Evolutionary conservation across 2,329 filamentous ascomycete species (phyloP), one percentile per base, ranked within the genome.

Genomic region (Sphaerulina musiva): DNA sequence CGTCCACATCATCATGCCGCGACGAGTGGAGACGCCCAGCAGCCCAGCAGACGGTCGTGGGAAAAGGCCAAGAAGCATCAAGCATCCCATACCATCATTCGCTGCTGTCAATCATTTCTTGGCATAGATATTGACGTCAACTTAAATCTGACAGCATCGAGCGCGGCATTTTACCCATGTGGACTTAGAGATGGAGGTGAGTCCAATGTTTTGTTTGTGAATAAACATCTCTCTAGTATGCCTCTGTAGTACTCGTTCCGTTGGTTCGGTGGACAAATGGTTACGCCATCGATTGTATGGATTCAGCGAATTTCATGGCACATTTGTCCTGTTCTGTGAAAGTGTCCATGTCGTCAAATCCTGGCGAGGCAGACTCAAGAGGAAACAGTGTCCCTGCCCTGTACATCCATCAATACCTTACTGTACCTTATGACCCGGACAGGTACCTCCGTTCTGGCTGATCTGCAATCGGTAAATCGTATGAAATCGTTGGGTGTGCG

Each of bases 401-500:
- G 20, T 2, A 20, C 20, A 29, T 29, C 6, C 26, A 29, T 29
- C 26, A 29, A 29, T 7, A 7, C 14, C 14, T 17, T 17, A 17
- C 14, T 17, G 14, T 17, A 29, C 26, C 6, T 29, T 20, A 20
- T 20, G 26, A 6, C 26, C 3, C 26, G 26, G 26, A 29, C 26
- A 29, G 26, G 26, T 29, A 29, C 26, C 26, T 29, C 26, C 34
- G 34, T n/a, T n/a, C 12, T 38, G 8, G 34, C 34, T 38, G 5
- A 7, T 38, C 34, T 38, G 34, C 34, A 11, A 38, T 38, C 34
- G 34, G 34, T 10, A 38, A 8, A 8, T 38, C 34, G 8, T 38
- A 38, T 12, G 41, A 34, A 44, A 51, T 51, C 48, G 48, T 34
- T 17, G 14, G 20, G n/a, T 46, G 32, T 51, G 48, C 48, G 48